phyloP scores from a whole-genome alignment of 2,329 filamentous ascomycete genomes.

The Alternaria rosae region DNA sequence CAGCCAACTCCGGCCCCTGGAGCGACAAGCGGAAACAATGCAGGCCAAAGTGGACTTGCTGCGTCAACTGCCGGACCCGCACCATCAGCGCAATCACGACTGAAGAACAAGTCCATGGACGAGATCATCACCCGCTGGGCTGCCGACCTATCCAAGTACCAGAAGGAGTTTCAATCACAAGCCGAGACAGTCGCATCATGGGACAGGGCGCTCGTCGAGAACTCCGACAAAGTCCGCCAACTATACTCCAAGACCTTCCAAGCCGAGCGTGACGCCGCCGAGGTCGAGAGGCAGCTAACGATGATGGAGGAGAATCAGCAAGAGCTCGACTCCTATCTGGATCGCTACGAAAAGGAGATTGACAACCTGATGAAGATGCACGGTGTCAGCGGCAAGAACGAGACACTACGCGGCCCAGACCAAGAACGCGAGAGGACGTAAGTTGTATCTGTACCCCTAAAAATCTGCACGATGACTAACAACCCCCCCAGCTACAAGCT shows the following conservation, averaged over 20 bases:
- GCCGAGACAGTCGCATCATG: constrained; percentile 86
- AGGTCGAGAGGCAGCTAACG: constrained; percentile 90
- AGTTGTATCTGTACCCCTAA: constrained; percentile 37
- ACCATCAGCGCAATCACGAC: constrained; percentile 79
- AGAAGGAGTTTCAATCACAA: constrained; percentile 94
- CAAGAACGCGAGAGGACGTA: constrained; percentile 93
- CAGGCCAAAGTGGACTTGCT: constrained; percentile 58
- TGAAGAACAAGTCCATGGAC: constrained; percentile 99
- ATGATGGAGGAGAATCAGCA: constrained; percentile 92
- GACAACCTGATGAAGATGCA: constrained; percentile 92
- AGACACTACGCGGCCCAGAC: constrained; percentile 84
- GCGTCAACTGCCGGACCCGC: constrained; percentile 81
- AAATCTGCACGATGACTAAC: constrained; percentile 9
- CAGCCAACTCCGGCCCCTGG: constrained; percentile 24
- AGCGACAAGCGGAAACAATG: constrained; percentile 29
- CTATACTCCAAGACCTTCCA: constrained; percentile 92
- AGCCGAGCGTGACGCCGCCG: constrained; percentile 88
- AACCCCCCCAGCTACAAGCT: constrained; percentile 71
- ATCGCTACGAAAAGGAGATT: constrained; percentile 90
- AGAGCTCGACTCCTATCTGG: constrained; percentile 86
- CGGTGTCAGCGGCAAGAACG: constrained; percentile 66
- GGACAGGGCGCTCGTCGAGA: constrained; percentile 92
- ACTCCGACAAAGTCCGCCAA: constrained; percentile 93
- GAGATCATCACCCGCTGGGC: constrained; percentile 98
- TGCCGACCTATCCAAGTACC: constrained; percentile 91